These are phyloP conservation scores for Eleusine indica DNA, from an alignment of 176 grass and related monocot genomes.

Conservation along the genomic window DNA sequence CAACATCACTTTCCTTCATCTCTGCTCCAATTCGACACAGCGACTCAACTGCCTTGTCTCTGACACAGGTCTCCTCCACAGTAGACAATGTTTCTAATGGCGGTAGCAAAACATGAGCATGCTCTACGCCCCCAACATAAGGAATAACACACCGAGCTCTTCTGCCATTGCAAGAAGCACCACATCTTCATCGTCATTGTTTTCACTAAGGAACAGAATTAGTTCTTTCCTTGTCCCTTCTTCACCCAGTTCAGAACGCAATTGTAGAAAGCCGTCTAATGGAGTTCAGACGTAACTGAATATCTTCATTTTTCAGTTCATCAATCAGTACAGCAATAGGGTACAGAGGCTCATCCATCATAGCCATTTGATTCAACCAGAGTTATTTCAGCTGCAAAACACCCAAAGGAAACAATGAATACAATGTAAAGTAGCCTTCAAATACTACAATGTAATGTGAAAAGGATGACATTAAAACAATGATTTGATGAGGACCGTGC, in stretches of 20 bases:
- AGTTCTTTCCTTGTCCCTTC: constrained; percentile 84
- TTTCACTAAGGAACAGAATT: constrained; percentile 80
- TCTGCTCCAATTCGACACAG: constrained; percentile 75
- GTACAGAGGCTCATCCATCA: constrained; percentile 69
- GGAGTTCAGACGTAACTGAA: constrained; percentile 77
- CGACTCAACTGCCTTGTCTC: constrained; percentile 80
- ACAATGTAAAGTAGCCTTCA: neutral
- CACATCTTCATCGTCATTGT: constrained; percentile 85
- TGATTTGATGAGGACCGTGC: neutral
- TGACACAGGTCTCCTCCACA: constrained; percentile 81
- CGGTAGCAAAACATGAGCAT: constrained; percentile 70
- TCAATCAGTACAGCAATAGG: constrained; percentile 78
- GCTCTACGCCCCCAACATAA: constrained; percentile 79
- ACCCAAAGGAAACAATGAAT: neutral
- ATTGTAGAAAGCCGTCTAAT: constrained; percentile 77
- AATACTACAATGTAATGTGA: neutral
- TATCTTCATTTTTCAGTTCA: constrained; percentile 90
- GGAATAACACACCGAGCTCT: constrained; percentile 81
- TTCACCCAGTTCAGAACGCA: constrained; percentile 58
- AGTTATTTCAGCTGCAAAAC: neutral
- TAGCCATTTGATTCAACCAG: constrained; percentile 52
- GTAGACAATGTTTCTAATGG: constrained; percentile 72
- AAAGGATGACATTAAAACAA: neutral
- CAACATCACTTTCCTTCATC: constrained; percentile 78
- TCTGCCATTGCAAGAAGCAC: constrained; percentile 85